phyloP scores from a whole-genome alignment of 2,329 filamentous ascomycete species.

The Colletotrichum incanum region DNA sequence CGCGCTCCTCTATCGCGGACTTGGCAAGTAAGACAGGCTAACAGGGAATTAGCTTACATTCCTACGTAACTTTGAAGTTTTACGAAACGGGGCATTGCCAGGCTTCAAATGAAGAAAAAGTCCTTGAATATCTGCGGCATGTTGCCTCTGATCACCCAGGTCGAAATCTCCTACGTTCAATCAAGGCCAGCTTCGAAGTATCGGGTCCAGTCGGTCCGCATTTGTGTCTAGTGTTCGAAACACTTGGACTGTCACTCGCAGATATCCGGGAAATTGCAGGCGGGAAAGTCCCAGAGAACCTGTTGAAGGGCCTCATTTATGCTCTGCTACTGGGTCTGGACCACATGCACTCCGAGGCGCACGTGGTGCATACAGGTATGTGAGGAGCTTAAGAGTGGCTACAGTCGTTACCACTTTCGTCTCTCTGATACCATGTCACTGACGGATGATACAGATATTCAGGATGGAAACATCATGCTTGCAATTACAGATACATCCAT shows the following conservation, averaged over 20 bases:
- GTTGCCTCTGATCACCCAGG: constrained; percentile 36
- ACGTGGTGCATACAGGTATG: constrained; percentile 40
- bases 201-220: constrained; percentile 21
- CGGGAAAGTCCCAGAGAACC: constrained; percentile 34
- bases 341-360: constrained; percentile 33
- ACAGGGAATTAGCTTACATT: constrained; percentile 1
- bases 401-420: not conserved
- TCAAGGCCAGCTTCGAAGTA: constrained; percentile 28
- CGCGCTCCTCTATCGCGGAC: not conserved
- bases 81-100: constrained; percentile 31
- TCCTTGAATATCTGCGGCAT: constrained; percentile 14
- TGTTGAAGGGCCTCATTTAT: constrained; percentile 28
- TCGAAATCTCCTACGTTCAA: not conserved
- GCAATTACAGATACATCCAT: constrained; percentile 40
- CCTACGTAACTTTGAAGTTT: constrained; percentile 36
- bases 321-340: constrained; percentile 33
- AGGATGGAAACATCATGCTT: constrained; percentile 48
- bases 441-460: constrained; percentile 43
- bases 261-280: constrained; percentile 41
- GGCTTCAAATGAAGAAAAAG: constrained; percentile 22
- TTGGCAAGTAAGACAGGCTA: fast-evolving
- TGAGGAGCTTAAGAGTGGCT: too few relatives aligned
- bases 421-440: not conserved
- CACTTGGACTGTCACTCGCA: constrained; percentile 34
- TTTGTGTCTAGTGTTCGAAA: constrained; percentile 30